A percentile compares a stretch with the other conserved stretches of the same genome.
These are phyloP conservation scores for Candida saitoana DNA, from an alignment of 805 yeast genomes.

Conservation along the genomic window DNA sequence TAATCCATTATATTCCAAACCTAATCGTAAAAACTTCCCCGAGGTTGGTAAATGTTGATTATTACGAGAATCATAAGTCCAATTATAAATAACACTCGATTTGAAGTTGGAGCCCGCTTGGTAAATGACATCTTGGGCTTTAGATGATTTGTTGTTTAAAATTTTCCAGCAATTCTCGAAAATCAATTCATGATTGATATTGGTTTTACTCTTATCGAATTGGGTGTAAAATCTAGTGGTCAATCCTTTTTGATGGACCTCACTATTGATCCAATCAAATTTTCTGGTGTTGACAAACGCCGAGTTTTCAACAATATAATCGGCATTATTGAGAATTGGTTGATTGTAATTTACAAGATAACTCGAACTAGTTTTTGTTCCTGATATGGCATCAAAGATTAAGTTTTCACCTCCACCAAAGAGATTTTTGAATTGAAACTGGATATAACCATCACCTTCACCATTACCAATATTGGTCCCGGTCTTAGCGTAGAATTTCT, in stretches of 20 bases:
- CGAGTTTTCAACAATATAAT: conserved; percentile 36
- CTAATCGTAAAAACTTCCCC: conserved; percentile 37
- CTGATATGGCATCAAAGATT: conserved; percentile 48
- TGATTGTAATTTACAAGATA: conserved; percentile 45
- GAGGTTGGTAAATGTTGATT: conserved; percentile 37
- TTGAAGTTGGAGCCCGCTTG: conserved; percentile 47
- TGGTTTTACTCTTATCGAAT: conserved; percentile 15
- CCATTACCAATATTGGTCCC: conserved; percentile 97
- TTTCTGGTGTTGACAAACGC: conserved; percentile 41
- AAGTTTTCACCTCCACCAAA: conserved; percentile 57
- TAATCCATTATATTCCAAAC: conserved; percentile 34
- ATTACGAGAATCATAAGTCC: conserved; percentile 44
- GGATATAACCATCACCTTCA: conserved; percentile 91
- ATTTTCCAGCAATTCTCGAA: conserved; percentile 41
- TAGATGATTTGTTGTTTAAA: conserved; percentile 26
- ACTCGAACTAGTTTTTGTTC: conserved; percentile 47
- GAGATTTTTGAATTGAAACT: conserved; percentile 55
- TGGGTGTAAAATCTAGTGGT: conserved; percentile 39
- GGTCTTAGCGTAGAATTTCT: conserved; percentile 75
- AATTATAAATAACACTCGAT: conserved; percentile 37
- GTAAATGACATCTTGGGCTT: conserved; percentile 25
- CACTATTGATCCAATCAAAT: conserved; percentile 48
- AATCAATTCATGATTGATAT: conserved; percentile 47
- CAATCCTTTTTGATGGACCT: conserved; percentile 41
- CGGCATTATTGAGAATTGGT: conserved; percentile 42